Percentiles rank a stretch among this genome's conserved stretches.
These are phyloP conservation scores for Nemania sp. DNA, from an alignment of 2,329 filamentous ascomycete species.

Conservation along the genomic window DNA sequence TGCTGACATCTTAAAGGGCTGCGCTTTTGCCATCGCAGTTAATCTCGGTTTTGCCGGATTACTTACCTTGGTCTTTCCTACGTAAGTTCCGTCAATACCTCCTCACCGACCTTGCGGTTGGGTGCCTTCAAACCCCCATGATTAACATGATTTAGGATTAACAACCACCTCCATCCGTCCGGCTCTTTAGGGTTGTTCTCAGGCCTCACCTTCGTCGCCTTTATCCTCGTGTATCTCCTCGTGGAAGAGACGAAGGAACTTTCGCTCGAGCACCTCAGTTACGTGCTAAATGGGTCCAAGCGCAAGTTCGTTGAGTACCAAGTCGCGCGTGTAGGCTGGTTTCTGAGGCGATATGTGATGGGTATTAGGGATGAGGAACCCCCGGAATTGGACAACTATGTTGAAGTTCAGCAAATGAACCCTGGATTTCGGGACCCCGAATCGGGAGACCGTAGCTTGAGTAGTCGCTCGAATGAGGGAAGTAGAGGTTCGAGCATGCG, in stretches of 20 bases:
- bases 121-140: background rate
- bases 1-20: constrained; percentile 12
- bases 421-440: background rate
- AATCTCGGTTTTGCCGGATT: constrained; percentile 19
- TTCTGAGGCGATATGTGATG: constrained; percentile 13
- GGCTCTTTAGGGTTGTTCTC: constrained; percentile 19
- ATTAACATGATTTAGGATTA: constrained; percentile 10
- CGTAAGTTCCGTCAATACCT: constrained; percentile 2
- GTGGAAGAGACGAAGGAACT: constrained; percentile 22
- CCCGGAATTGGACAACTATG: constrained; percentile 13
- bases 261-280: constrained; percentile 18
- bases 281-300: constrained; percentile 16
- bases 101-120: background rate
- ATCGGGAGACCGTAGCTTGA: background rate
- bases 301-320: constrained; percentile 15
- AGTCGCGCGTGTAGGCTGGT: constrained; percentile 7
- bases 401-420: background rate
- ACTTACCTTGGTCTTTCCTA: constrained; percentile 14
- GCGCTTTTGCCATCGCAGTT: constrained; percentile 21
- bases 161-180: background rate
- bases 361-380: background rate
- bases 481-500: constrained; percentile 8
- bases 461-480: constrained; percentile 10
- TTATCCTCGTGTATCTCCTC: constrained; percentile 17
- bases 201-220: constrained; percentile 19